A percentile compares a stretch with the other conserved stretches of the same genome.
These are phyloP conservation scores for Saccharomyces pastorianus DNA, from an alignment of 1,139 yeast species.

Conservation along the genomic window DNA sequence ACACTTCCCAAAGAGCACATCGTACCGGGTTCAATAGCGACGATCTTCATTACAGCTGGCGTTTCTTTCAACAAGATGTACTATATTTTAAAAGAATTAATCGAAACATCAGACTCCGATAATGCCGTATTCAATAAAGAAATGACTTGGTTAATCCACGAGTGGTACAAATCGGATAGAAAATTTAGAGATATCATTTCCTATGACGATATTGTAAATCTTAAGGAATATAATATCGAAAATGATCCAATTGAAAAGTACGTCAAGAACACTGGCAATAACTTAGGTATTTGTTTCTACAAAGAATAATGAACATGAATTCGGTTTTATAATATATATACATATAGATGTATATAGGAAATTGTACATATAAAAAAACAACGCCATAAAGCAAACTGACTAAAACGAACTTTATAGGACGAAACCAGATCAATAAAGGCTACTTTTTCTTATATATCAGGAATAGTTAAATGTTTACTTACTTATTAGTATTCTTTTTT, in stretches of 20 bases:
- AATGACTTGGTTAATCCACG: conserved; percentile 53
- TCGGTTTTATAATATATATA: too few species aligned
- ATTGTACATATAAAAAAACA: too few species aligned
- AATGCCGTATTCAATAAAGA: conserved; percentile 42
- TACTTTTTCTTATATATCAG: not conserved
- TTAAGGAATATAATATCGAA: conserved; percentile 25
- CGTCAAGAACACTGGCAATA: conserved; percentile 27
- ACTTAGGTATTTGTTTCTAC: conserved; percentile 9
- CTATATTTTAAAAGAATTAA: conserved; percentile 55
- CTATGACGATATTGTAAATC: conserved; percentile 23
- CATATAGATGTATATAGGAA: too few species aligned
- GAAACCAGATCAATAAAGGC: too few species aligned
- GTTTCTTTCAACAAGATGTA: conserved; percentile 64
- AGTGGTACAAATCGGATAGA: conserved; percentile 60
- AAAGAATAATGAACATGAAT: not conserved
- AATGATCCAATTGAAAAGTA: conserved; percentile 31
- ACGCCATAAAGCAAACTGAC: too few species aligned
- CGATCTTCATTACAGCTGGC: conserved; percentile 68
- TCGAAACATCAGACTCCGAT: conserved; percentile 55
- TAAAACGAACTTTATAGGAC: too few species aligned
- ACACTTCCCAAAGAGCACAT: conserved; percentile 37
- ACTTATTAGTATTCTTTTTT: not conserved
- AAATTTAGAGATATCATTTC: conserved; percentile 49
- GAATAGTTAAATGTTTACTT: not conserved
- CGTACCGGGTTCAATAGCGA: conserved; percentile 49